Base-by-base conservation (phyloP, 331 rosid genomes). In the Stylosanthes scabra region DNA sequence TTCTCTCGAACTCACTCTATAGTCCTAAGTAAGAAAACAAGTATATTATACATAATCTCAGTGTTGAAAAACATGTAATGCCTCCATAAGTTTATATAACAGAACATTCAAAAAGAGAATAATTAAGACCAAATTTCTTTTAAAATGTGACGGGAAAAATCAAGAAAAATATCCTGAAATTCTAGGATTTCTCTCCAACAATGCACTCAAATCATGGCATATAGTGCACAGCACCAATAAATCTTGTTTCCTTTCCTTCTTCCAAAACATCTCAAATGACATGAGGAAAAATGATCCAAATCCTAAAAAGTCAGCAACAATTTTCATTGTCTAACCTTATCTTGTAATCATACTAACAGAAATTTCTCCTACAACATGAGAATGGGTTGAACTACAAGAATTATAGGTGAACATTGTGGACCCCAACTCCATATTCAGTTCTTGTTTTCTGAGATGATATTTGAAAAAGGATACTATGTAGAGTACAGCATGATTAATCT, bases 41-140 rank as follows among this genome's bases (percentile, higher is more conserved):
- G 7, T 41, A 41, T 5, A 41, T 41, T 41, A 41, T 41, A 41
- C 59, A 46, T 27, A 71, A 58, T 3, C 2, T 10, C 14, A 2
- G 25, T 31, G 37, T 31, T 31, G 59, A 7, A 20, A 29, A 71
- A 59, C 68, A 7, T 11, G 11, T 59, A 45, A 14, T 28, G 10
- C 2, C 56, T 71, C 20, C 25, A 13, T 71, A 47, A 11, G 47
- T 31, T 37, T 31, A 72, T n/a, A 46, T 29, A 59, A 71, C 46
- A 45, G 29, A 27, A 25, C 40, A 34, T 25, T 57, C 62, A 4
- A 11, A 57, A 57, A 57, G 27, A 28, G 10, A 27, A 7, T 12
- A 57, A 4, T 31, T 31, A 13, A 59, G 11, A 31, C 64, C 10
- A 59, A 4, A 29, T 29, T 59, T 59, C 64, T 59, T 59, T 12